These are phyloP conservation scores for Capsella bursapastoris DNA, from an alignment of 345 rosid genomes.

Conservation along the genomic window DNA sequence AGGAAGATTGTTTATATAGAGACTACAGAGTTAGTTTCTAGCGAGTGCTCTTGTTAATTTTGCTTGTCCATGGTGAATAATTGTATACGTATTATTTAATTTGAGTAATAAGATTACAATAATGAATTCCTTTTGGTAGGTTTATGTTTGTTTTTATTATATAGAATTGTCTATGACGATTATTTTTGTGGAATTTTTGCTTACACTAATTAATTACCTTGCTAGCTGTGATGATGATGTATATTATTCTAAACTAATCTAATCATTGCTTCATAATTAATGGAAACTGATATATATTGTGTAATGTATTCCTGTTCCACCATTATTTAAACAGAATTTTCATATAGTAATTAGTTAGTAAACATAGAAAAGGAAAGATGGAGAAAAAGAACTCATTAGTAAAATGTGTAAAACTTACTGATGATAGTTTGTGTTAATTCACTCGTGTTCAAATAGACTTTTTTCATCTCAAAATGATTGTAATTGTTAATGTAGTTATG, in stretches of 20 bases:
- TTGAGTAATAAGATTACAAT: constrained; percentile 14
- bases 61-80: constrained; percentile 27
- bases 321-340: background rate
- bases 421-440: background rate
- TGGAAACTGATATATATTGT: background rate
- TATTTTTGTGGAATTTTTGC: constrained; percentile 23
- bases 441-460: background rate
- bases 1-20: constrained; percentile 39
- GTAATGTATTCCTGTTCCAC: background rate
- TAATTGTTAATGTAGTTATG: background rate
- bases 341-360: background rate
- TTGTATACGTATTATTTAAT: constrained; percentile 1
- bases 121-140: constrained; percentile 12
- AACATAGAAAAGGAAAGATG: background rate
- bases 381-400: background rate
- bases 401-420: too few species aligned
- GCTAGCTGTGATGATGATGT: constrained; percentile 32
- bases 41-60: constrained; percentile 14
- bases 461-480: background rate
- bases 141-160: constrained; percentile 18
- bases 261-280: constrained; percentile 35
- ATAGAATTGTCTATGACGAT: constrained; percentile 31
- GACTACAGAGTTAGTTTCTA: constrained; percentile 36
- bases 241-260: constrained; percentile 25
- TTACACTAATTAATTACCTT: constrained; percentile 22